phyloP scores from a whole-genome alignment of 805 yeast species.

The Wickerhamomyces silvicola region DNA sequence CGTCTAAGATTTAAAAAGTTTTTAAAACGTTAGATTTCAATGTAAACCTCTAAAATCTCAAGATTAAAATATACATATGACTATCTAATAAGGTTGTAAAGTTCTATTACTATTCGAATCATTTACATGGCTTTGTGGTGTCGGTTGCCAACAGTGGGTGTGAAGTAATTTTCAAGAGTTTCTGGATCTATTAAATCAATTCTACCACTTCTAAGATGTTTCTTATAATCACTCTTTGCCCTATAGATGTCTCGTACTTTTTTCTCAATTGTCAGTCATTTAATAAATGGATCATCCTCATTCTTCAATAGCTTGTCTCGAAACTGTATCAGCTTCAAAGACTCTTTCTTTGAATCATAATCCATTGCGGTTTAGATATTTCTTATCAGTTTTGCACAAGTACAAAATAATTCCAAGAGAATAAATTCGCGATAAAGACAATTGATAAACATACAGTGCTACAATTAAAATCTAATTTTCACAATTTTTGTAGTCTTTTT shows the following conservation, averaged over 20 bases:
- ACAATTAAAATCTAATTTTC: conserved; percentile 1
- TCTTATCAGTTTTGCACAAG: too few relatives aligned
- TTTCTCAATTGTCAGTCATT: conserved; percentile 15
- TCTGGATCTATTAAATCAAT: conserved; percentile 17
- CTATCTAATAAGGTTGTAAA: conserved; percentile 7
- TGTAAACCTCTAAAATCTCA: background rate
- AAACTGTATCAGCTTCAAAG: conserved; percentile 10
- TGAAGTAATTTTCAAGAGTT: conserved; percentile 10
- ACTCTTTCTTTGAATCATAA: too few relatives aligned
- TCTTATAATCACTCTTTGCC: conserved; percentile 16
- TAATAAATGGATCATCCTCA: conserved; percentile 2
- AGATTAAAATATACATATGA: conserved; percentile 5
- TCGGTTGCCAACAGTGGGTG: conserved; percentile 2
- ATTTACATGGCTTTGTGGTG: too few relatives aligned
- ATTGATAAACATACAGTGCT: too few relatives aligned
- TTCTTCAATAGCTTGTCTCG: conserved; percentile 10
- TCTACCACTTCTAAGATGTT: conserved; percentile 19
- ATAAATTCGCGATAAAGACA: too few relatives aligned
- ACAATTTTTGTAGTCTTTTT: conserved; percentile 2
- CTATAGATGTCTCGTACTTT: conserved; percentile 13
- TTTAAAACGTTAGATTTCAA: conserved; percentile 23
- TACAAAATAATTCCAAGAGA: too few relatives aligned
- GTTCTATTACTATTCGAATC: background rate
- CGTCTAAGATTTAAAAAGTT: conserved; percentile 41
- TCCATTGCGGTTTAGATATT: too few relatives aligned